Evolutionary conservation across 2,329 filamentous ascomycete species (phyloP).

Genomic region (Pseudocercospora crystallina): DNA sequence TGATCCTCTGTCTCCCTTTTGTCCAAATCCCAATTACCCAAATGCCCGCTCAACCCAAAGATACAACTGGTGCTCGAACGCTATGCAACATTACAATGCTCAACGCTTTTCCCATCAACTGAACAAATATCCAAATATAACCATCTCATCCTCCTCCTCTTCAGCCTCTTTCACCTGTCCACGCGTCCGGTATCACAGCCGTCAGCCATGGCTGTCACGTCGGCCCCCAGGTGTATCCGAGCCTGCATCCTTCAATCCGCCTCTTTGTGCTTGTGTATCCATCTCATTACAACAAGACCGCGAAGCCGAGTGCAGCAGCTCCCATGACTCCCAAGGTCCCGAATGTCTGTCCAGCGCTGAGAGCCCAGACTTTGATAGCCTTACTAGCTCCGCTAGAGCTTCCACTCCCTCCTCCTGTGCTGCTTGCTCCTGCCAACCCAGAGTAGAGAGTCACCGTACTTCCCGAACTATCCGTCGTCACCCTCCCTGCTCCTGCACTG

Average conservation of each 20-base stretch:
- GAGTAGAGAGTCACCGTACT: constrained; percentile 41
- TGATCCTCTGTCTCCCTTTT: neutral
- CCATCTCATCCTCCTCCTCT: neutral
- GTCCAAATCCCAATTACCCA: neutral
- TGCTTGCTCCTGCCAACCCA: constrained; percentile 41
- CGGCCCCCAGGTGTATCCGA: no score
- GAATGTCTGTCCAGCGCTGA: constrained; percentile 58
- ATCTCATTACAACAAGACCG: constrained; percentile 36
- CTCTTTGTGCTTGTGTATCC: neutral
- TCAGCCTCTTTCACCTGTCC: neutral
- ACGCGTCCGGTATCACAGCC: no score
- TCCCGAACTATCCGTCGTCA: constrained; percentile 34
- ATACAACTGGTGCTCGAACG: constrained; percentile 9
- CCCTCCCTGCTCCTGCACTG: constrained; percentile 38
- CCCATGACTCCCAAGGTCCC: constrained; percentile 56
- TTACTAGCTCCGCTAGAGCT: constrained; percentile 6
- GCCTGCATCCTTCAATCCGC: neutral
- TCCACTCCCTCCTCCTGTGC: constrained; percentile 28
- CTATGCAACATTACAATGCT: constrained; percentile 5
- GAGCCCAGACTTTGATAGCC: constrained; percentile 37
- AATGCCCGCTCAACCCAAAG: neutral
- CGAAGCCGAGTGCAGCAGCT: constrained; percentile 59
- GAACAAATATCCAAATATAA: neutral
- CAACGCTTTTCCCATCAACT: constrained; percentile 2
- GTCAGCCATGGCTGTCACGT: no score